phyloP scores from a whole-genome alignment of 306 rosid genomes.

The Castanea crenata region DNA sequence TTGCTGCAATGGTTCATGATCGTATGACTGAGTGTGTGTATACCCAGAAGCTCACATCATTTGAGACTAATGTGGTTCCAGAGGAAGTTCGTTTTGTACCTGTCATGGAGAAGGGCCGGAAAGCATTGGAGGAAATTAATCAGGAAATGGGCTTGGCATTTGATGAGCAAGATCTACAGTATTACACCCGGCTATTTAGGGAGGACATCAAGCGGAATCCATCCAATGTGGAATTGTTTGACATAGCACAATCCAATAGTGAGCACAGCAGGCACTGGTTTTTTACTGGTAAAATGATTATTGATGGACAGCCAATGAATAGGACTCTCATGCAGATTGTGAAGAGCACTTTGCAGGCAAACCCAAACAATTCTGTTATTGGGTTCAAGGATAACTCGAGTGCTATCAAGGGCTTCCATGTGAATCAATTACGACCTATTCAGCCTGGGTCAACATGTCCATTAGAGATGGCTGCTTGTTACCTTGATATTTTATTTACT shows the following conservation, averaged over 20 bases:
- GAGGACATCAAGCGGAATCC: conserved; percentile 84
- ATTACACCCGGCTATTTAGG: conserved; percentile 73
- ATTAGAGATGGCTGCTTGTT: conserved; percentile 29
- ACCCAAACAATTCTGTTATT: conserved; percentile 82
- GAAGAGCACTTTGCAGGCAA: conserved; percentile 77
- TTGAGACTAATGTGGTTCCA: conserved; percentile 57
- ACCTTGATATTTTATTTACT: conserved; percentile 74
- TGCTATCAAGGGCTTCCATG: conserved; percentile 79
- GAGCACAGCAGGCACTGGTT: conserved; percentile 97
- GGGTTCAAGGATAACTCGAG: conserved; percentile 96
- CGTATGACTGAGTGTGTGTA: conserved; percentile 90
- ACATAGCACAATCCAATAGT: conserved; percentile 90
- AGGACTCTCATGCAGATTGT: conserved; percentile 90
- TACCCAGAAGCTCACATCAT: conserved; percentile 57
- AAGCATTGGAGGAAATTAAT: conserved; percentile 85
- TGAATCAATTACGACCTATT: conserved; percentile 62
- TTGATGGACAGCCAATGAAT: conserved; percentile 69
- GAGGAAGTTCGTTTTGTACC: conserved; percentile 64
- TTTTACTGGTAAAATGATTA: conserved; percentile 71
- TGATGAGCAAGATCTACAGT: conserved; percentile 86
- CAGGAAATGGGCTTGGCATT: conserved; percentile 82
- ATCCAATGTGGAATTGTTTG: conserved; percentile 81
- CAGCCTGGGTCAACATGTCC: conserved; percentile 71
- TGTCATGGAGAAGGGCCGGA: conserved; percentile 77
- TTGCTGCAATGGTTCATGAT: conserved; percentile 78